Conservation (phyloP, 2,329 filamentous ascomycete species). For the Sphaerulina musiva region DNA sequence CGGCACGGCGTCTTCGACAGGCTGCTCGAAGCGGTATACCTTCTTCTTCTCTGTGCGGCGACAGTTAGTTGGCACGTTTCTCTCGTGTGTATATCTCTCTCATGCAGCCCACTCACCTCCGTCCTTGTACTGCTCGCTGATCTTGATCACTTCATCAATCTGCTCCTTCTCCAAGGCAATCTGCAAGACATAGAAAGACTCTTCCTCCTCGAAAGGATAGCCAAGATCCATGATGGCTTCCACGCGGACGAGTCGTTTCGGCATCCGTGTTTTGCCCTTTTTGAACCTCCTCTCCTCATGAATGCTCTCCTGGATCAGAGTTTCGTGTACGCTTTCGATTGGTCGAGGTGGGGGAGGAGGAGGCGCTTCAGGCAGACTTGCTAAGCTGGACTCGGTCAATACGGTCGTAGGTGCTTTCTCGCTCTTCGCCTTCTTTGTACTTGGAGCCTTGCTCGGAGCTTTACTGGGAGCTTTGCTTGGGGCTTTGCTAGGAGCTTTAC, state of each 20-base stretch:
- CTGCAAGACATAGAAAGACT: constrained; percentile 71
- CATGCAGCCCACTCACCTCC: constrained; percentile 33
- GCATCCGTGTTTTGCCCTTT: constrained; percentile 86
- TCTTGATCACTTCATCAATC: constrained; percentile 79
- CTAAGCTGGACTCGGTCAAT: constrained; percentile 22
- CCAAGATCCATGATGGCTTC: constrained; percentile 75
- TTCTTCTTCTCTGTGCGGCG: constrained; percentile 30
- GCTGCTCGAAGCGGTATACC: constrained; percentile 34
- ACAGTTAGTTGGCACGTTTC: constrained; percentile 15
- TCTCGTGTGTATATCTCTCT: background rate
- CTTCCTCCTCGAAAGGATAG: constrained; percentile 85
- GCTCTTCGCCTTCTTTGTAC: constrained; percentile 19
- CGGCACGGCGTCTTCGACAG: constrained; percentile 20
- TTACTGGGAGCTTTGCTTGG: background rate
- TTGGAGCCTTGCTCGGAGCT: constrained; percentile 14
- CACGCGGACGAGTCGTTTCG: constrained; percentile 70
- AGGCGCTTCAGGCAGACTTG: constrained; percentile 10
- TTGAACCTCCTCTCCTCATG: constrained; percentile 32
- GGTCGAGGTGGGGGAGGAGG: constrained; percentile 11
- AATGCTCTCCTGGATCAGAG: constrained; percentile 23
- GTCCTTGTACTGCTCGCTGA: constrained; percentile 67
- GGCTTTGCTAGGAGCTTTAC: constrained; percentile 11
- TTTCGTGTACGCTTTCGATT: constrained; percentile 15
- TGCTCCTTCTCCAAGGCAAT: constrained; percentile 83
- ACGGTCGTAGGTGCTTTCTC: constrained; percentile 15